These are phyloP conservation scores for Leccinum incarnatum DNA, from an alignment of 768 basidiomycete genomes.

Conservation along the genomic window DNA sequence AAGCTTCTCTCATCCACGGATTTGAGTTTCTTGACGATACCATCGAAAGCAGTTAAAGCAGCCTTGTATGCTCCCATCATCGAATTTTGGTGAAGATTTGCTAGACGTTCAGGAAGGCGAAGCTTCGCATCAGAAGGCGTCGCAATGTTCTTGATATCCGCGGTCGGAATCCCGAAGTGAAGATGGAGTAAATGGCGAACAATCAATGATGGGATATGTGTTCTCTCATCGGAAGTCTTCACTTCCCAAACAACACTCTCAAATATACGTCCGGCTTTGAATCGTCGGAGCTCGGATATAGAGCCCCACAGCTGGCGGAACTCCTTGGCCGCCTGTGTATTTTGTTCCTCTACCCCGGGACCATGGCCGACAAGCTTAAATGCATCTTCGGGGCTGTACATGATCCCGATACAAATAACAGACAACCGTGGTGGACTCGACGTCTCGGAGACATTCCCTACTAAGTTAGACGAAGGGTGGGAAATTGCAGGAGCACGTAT, in stretches of 20 bases:
- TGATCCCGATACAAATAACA: slow-evolving; percentile 66
- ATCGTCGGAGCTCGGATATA: slow-evolving; percentile 88
- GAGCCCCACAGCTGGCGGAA: slow-evolving; percentile 91
- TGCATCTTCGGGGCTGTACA: slow-evolving; percentile 70
- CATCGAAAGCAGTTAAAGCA: slow-evolving; percentile 77
- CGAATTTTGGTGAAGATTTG: slow-evolving; percentile 34
- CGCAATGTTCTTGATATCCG: slow-evolving; percentile 59
- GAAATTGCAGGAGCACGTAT: slow-evolving; percentile 62
- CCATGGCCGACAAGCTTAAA: no score
- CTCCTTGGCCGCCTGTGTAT: slow-evolving; percentile 38
- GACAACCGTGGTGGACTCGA: slow-evolving; percentile 49
- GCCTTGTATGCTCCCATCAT: slow-evolving; percentile 61
- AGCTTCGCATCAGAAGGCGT: slow-evolving; percentile 55
- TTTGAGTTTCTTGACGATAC: slow-evolving; percentile 72
- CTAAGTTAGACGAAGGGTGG: slow-evolving; percentile 44
- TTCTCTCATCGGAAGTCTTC: slow-evolving; percentile 72
- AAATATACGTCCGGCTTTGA: slow-evolving; percentile 90
- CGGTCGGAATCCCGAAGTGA: slow-evolving; percentile 67
- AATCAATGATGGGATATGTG: slow-evolving; percentile 72
- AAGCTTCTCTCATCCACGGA: slow-evolving; percentile 58
- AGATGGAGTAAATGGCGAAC: slow-evolving; percentile 68
- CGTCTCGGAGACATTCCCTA: slow-evolving; percentile 50
- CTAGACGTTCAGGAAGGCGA: slow-evolving; percentile 55
- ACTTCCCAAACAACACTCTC: slow-evolving; percentile 99
- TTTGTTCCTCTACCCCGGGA: no score